Evolutionary conservation across 768 basidiomycete species (phyloP).

Genomic region (Psilocybe cubensis): DNA sequence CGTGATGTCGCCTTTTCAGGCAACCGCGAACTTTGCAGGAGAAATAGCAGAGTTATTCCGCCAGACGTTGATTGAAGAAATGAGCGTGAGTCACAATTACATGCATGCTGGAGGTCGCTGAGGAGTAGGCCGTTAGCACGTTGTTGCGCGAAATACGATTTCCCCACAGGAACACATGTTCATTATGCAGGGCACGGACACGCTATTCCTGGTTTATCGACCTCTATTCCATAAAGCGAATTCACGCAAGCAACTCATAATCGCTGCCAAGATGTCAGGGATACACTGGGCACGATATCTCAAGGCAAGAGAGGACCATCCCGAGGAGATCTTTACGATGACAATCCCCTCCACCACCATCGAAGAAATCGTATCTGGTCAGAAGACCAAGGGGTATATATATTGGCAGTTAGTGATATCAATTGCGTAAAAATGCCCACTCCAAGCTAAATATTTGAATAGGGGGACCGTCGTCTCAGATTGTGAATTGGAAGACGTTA

Average conservation of each 20-base stretch:
- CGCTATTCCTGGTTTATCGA: conserved; percentile 34
- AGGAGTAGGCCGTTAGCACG: conserved; percentile 19
- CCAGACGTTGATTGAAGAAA: conserved; percentile 34
- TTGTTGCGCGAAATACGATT: conserved; percentile 35
- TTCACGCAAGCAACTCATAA: conserved; percentile 40
- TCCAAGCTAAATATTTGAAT: background rate
- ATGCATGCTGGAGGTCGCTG: background rate
- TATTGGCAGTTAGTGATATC: background rate
- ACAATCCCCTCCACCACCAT: background rate
- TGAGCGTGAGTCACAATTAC: conserved; percentile 16
- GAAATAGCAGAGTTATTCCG: conserved; percentile 36
- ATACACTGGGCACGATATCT: background rate
- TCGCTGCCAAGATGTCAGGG: conserved; percentile 29
- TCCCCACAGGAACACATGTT: conserved; percentile 35
- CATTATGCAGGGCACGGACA: conserved; percentile 38
- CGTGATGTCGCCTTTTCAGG: conserved; percentile 46
- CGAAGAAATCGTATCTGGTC: background rate
- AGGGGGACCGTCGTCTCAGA: background rate
- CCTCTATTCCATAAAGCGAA: conserved; percentile 40
- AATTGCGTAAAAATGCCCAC: too few species aligned
- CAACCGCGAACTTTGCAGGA: conserved; percentile 27
- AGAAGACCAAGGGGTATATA: background rate
- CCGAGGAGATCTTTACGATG: background rate
- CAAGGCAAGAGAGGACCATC: background rate
- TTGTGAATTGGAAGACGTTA: conserved; percentile 21